Base-by-base conservation (phyloP, 2,329 filamentous ascomycete genomes). In the Ceratocystis albifundus region DNA sequence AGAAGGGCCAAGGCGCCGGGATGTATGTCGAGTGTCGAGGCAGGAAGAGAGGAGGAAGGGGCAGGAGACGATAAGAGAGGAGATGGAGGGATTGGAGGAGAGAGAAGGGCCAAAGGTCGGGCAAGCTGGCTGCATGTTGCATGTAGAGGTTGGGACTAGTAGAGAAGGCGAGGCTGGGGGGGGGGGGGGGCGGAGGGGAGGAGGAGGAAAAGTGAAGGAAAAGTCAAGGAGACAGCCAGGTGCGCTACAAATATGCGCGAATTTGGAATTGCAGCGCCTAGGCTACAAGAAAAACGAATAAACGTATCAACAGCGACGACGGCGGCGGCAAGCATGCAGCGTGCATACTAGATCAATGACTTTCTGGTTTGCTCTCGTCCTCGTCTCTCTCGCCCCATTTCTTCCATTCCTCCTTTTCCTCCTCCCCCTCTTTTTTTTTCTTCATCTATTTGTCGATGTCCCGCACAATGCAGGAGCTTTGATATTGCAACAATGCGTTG, bases 401-500 rank as follows among this genome's bases (percentile, higher is more conserved):
- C 20, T 48, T 20, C 20, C 15, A 48, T 48, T 48, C 6, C 20
- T 48, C 20, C 4, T 48, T 48, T 48, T 48, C 17, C 46, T 20
- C 46, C 8, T 17, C 8, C n/a, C 45, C 45, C 45, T 48, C 41
- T 44, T 45, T 45, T 20, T 62, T 32, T 32, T 32, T 32, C 20
- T 20, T 44, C n/a, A n/a, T n/a, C n/a, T n/a, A n/a, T n/a, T 17
- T 10, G 36, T n/a, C 4, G 20, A 10, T 10, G 20, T 25, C 17
- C 32, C 59, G 17, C 32, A 41, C 12, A 41, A 62, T 55, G 50
- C 50, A 55, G 22, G 50, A 55, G 50, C 50, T 30, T 55, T 55
- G 50, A 55, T 55, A 17, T 48, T 41, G 3, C 46, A 48, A 48
- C 46, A 41, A 48, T 48, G 46, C 46, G 46, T 4, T 48, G 46